phyloP scores from a whole-genome alignment of 129 eudicot species.

The Logfia minima region DNA sequence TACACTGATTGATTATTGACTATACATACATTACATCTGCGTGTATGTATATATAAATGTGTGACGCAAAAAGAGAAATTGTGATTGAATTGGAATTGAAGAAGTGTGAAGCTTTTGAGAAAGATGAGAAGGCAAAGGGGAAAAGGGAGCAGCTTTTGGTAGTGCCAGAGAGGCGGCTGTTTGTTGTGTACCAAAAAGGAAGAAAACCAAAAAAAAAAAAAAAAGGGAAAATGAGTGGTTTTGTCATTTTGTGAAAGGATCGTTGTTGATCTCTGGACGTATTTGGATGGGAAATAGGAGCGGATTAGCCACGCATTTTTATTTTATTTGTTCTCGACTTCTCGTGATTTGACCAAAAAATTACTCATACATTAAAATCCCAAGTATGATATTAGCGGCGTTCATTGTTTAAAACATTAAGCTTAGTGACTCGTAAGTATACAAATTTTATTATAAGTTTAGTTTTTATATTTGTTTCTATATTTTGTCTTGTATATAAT shows the following conservation, averaged over 20 bases:
- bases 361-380: no score
- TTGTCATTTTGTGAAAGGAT: background rate
- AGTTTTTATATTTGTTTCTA: no score
- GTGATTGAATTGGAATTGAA: slow-evolving; percentile 23
- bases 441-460: no score
- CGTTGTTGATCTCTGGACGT: background rate
- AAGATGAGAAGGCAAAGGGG: slow-evolving; percentile 52
- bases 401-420: no score
- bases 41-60: background rate
- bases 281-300: background rate
- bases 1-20: background rate
- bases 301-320: background rate
- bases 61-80: slow-evolving; percentile 8
- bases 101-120: slow-evolving; percentile 42
- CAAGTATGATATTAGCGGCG: no score
- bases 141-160: slow-evolving; percentile 49
- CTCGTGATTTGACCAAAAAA: no score
- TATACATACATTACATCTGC: background rate
- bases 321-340: background rate
- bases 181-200: no score
- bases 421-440: no score
- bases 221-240: background rate
- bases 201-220: no score
- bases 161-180: slow-evolving; percentile 45
- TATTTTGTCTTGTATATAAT: no score